These are phyloP conservation scores for Tripterygium wilfordii DNA, from an alignment of 177 flowering plant genomes.

Conservation along the genomic window DNA sequence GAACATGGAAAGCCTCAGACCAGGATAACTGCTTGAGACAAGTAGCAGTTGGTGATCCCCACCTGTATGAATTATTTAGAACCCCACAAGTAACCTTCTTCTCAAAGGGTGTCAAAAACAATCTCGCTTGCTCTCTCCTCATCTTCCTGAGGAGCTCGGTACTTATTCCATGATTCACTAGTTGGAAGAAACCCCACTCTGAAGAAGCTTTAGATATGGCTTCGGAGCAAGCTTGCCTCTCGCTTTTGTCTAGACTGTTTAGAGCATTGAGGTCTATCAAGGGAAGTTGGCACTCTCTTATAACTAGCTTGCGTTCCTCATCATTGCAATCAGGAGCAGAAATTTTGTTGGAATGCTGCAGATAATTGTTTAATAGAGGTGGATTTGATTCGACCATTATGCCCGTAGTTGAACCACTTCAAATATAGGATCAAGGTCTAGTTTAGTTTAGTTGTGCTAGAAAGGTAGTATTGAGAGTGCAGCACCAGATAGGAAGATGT, in stretches of 20 bases:
- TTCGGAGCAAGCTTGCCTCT: constrained; percentile 23
- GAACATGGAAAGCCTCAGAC: constrained; percentile 82
- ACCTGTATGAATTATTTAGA: constrained; percentile 56
- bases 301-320: neutral
- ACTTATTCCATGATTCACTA: constrained; percentile 72
- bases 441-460: no score
- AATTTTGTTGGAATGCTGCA: constrained; percentile 9
- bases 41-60: constrained; percentile 72
- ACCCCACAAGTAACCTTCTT: constrained; percentile 38
- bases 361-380: constrained; percentile 26
- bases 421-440: no score
- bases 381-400: constrained; percentile 20
- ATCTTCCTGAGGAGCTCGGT: constrained; percentile 42
- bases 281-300: constrained; percentile 37
- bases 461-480: neutral
- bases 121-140: constrained; percentile 61
- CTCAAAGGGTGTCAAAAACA: constrained; percentile 56
- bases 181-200: constrained; percentile 78
- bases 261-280: constrained; percentile 39
- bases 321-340: neutral
- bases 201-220: constrained; percentile 43
- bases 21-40: constrained; percentile 53
- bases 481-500: neutral
- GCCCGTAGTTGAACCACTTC: no score
- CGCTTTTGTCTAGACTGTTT: constrained; percentile 13